Percentiles rank a stretch among this genome's conserved stretches.
These are phyloP conservation scores for Vanderwaltozyma polyspora DNA, from an alignment of 805 yeast species.

Conservation along the genomic window DNA sequence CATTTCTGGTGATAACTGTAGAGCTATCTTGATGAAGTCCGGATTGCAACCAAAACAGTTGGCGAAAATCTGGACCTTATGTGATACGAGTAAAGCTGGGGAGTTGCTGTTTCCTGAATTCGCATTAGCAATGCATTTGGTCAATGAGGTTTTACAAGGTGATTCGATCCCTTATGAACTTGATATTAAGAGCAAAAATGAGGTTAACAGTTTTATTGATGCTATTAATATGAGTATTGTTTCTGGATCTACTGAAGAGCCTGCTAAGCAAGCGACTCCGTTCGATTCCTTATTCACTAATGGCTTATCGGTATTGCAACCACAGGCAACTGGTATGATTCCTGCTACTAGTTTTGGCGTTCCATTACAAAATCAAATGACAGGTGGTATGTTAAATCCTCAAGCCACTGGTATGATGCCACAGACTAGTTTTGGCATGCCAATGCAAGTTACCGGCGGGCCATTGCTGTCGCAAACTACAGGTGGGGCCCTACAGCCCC, in stretches of 20 bases:
- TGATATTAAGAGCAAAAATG: constrained; percentile 66
- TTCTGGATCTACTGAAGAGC: constrained; percentile 12
- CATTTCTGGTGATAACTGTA: constrained; percentile 61
- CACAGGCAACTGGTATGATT: constrained; percentile 31
- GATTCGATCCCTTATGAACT: constrained; percentile 62
- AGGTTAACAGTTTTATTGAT: constrained; percentile 82
- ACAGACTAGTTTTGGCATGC: constrained; percentile 27
- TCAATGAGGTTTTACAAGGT: constrained; percentile 67
- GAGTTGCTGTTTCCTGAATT: constrained; percentile 84
- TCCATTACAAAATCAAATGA: constrained; percentile 13
- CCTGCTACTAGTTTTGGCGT: constrained; percentile 29
- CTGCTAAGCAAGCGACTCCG: constrained; percentile 25
- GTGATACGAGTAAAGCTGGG: constrained; percentile 86
- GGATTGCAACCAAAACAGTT: constrained; percentile 63
- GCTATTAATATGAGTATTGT: constrained; percentile 69
- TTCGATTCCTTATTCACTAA: constrained; percentile 28
- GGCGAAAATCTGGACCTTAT: constrained; percentile 80
- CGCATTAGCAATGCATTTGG: constrained; percentile 81
- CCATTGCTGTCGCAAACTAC: constrained; percentile 14
- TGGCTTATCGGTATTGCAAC: constrained; percentile 12
- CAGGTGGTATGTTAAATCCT: constrained; percentile 11
- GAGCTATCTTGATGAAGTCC: constrained; percentile 69
- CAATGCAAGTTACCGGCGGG: constrained; percentile 17
- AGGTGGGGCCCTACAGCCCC: constrained; percentile 32
- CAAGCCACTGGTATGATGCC: constrained; percentile 19